Conservation (phyloP, 345 rosid species). For the Citrus sp. region DNA sequence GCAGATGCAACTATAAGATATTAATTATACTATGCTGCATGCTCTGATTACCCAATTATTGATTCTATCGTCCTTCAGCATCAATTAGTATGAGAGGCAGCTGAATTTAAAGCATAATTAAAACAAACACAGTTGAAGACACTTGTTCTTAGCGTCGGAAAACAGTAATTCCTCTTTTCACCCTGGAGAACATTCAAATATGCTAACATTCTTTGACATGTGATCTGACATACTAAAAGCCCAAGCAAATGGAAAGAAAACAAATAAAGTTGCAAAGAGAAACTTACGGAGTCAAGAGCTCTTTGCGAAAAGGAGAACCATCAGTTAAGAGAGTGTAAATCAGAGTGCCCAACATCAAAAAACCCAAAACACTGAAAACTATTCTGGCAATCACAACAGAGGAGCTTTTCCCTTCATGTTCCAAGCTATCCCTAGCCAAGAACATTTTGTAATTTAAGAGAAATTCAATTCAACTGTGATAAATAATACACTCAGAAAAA, state of each 20-base stretch:
- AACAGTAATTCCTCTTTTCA: not conserved
- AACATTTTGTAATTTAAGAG: slow-evolving; percentile 1
- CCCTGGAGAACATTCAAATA: not conserved
- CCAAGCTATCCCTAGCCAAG: slow-evolving; percentile 40
- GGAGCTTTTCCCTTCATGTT: slow-evolving; percentile 39
- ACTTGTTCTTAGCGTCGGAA: not conserved
- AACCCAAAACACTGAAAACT: slow-evolving; percentile 58
- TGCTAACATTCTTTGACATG: not conserved
- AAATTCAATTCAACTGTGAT: not conserved
- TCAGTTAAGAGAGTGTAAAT: slow-evolving; percentile 58
- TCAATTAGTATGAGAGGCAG: not conserved
- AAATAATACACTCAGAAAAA: not conserved
- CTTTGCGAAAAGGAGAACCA: slow-evolving; percentile 87
- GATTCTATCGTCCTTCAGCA: not conserved
- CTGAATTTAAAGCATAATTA: not conserved
- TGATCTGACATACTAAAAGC: no score
- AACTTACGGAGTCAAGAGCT: slow-evolving; percentile 79
- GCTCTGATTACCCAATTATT: not conserved
- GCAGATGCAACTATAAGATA: not conserved
- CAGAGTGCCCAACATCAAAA: slow-evolving; percentile 70
- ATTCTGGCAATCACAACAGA: slow-evolving; percentile 54
- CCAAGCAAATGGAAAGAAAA: not conserved
- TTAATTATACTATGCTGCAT: not conserved
- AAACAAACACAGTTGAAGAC: not conserved
- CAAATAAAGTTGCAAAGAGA: not conserved